Percentiles rank a stretch among this genome's conserved stretches.
Evolutionary conservation across 2,329 filamentous ascomycete genomes (phyloP).

Genomic region (Paecilomyces sp.): DNA sequence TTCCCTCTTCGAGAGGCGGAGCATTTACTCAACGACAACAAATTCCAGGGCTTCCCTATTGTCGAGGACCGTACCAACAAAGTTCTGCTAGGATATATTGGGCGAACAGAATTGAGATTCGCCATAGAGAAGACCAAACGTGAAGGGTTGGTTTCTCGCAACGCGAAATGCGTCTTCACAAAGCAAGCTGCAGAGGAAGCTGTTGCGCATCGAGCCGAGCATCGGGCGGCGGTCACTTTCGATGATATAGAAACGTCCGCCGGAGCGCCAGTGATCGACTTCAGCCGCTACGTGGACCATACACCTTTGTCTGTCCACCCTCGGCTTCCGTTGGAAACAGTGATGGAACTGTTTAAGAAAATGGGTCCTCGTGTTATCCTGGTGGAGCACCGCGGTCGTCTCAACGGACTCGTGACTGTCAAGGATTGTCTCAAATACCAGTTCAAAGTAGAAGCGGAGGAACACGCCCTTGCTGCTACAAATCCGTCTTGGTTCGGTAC

Average conservation of each 20-base stretch:
- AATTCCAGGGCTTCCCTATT: slow-evolving; percentile 89
- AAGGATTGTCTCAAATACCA: slow-evolving; percentile 98
- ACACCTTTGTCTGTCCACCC: slow-evolving; percentile 90
- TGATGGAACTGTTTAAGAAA: slow-evolving; percentile 98
- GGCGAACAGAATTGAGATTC: slow-evolving; percentile 83
- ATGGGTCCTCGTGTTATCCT: slow-evolving; percentile 91
- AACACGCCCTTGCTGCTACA: slow-evolving; percentile 47
- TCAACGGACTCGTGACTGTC: slow-evolving; percentile 83
- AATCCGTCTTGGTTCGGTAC: slow-evolving; percentile 14
- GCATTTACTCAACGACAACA: slow-evolving; percentile 65
- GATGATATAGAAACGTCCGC: slow-evolving; percentile 53
- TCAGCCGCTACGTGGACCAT: slow-evolving; percentile 79
- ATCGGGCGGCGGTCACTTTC: slow-evolving; percentile 46
- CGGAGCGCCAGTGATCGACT: slow-evolving; percentile 59
- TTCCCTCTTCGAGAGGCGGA: slow-evolving; percentile 72
- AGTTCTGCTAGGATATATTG: slow-evolving; percentile 82
- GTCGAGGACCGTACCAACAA: slow-evolving; percentile 66
- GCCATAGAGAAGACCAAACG: slow-evolving; percentile 74
- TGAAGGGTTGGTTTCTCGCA: slow-evolving; percentile 57
- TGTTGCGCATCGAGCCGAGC: slow-evolving; percentile 20
- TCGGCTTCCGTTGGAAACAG: slow-evolving; percentile 83
- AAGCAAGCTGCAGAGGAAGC: slow-evolving; percentile 41
- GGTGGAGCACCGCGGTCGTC: slow-evolving; percentile 77
- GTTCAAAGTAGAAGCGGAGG: slow-evolving; percentile 86
- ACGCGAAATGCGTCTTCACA: slow-evolving; percentile 67